These are phyloP conservation scores for Trichoderma sp. DNA, from an alignment of 2,329 filamentous ascomycete genomes.

Conservation along the genomic window DNA sequence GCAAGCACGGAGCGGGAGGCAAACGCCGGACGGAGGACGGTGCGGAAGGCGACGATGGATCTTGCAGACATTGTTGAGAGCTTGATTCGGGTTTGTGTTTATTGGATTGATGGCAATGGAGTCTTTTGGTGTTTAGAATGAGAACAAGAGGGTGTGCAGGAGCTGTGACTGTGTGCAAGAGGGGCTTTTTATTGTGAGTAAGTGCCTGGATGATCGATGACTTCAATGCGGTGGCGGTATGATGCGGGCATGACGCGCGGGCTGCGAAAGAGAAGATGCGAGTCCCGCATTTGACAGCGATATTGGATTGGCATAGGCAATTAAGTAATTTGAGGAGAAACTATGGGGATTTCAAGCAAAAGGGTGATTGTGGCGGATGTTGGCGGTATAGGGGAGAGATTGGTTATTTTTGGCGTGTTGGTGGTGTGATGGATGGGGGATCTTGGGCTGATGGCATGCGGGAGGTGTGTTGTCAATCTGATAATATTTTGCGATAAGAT, in stretches of 20 bases:
- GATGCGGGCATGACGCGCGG: slow-evolving; percentile 20
- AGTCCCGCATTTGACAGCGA: neutral
- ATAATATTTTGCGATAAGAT: neutral
- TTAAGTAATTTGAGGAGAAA: neutral
- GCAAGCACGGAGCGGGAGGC: slow-evolving; percentile 9
- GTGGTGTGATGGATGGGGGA: neutral
- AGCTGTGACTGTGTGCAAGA: neutral
- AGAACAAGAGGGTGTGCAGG: neutral
- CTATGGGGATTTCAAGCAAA: neutral
- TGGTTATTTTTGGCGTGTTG: neutral
- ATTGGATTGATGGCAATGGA: neutral
- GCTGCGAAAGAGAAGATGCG: neutral
- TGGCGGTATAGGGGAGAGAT: neutral
- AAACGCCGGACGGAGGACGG: neutral
- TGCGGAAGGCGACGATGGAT: slow-evolving; percentile 4
- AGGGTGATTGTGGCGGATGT: slow-evolving; percentile 4
- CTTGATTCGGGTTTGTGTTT: neutral
- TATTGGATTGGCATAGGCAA: neutral
- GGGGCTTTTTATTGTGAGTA: neutral
- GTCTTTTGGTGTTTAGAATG: neutral
- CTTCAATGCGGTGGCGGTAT: neutral
- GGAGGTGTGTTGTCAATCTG: neutral
- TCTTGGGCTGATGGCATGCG: neutral
- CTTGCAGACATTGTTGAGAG: slow-evolving; percentile 2
- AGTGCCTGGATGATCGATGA: slow-evolving; percentile 2